Base-by-base conservation (phyloP, 108 stramenopile genomes). In the Nitzschia sp. region DNA sequence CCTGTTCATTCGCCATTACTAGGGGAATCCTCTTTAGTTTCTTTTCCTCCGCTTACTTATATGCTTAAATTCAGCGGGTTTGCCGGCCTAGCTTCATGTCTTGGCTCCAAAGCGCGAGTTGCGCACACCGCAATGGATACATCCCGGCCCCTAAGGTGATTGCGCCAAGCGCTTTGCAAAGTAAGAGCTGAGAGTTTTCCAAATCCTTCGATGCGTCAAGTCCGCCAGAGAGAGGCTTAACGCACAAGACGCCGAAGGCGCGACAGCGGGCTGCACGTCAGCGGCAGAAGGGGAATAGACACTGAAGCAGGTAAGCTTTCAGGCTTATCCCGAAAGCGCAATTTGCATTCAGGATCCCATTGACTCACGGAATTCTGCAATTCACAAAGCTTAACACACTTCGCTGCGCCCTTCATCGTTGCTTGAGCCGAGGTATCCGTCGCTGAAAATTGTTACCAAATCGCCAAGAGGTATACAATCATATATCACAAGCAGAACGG, bases 401-500 rank as follows among this genome's bases (percentile, higher is more conserved):
- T 96, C 91, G 95, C 95, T 96, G 95, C 91, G 95, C 93, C 93
- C 95, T 96, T 96, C 95, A 96, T 96, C 93, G 93, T 91, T 94
- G 90, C 90, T 89, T 86, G 93, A 96, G 75, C 95, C 95, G 84
- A 96, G 95, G 93, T 88, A 96, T 96, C 93, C 95, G 82, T 89
- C 77, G 95, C 91, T 94, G 90, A 93, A 93, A 96, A 91, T 96
- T 86, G 82, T 95, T n/a, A n/a, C n/a, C n/a, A n/a, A n/a, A n/a
- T n/a, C n/a, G n/a, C n/a, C n/a, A n/a, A n/a, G n/a, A n/a, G n/a
- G n/a, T n/a, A n/a, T n/a, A n/a, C n/a, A n/a, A n/a, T n/a, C n/a
- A n/a, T n/a, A n/a, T n/a, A n/a, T n/a, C n/a, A n/a, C n/a, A n/a
- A n/a, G n/a, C n/a, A n/a, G n/a, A n/a, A n/a, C n/a, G n/a, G n/a